Evolutionary conservation across 1,284 basidiomycete genomes (phyloP).

Genomic region (Ganoderma leucocontextum): DNA sequence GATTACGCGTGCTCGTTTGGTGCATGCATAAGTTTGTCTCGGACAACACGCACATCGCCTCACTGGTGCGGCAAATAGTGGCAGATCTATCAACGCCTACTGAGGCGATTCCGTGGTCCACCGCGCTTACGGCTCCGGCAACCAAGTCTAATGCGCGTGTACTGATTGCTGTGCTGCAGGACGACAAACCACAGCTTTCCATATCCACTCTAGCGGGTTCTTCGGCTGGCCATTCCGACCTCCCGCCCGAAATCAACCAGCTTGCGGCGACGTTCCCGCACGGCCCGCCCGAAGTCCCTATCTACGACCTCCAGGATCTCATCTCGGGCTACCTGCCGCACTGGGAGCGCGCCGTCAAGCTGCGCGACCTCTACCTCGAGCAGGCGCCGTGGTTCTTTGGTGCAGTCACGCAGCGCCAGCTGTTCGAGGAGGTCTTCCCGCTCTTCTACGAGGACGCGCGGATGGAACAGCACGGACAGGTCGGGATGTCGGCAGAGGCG

Average conservation of each 20-base stretch:
- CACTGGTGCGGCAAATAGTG: too few relatives aligned
- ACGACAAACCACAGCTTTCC: constrained; percentile 29
- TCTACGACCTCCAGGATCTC: constrained; percentile 53
- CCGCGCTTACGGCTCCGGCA: neutral
- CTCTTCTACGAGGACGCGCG: constrained; percentile 64
- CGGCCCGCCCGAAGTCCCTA: constrained; percentile 40
- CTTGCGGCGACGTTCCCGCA: constrained; percentile 66
- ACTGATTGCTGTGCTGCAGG: constrained; percentile 22
- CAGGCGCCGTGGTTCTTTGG: constrained; percentile 82
- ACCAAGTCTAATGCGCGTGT: neutral
- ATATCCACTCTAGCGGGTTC: constrained; percentile 13
- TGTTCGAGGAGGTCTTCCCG: constrained; percentile 71
- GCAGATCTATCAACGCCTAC: too few relatives aligned
- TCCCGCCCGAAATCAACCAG: constrained; percentile 47
- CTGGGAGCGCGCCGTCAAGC: constrained; percentile 60
- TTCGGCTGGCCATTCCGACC: constrained; percentile 15
- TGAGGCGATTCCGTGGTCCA: neutral
- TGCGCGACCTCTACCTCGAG: constrained; percentile 71
- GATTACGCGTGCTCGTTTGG: too few relatives aligned
- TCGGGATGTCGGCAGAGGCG: constrained; percentile 27
- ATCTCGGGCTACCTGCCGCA: constrained; percentile 60
- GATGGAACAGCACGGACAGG: constrained; percentile 17
- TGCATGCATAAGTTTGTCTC: too few relatives aligned
- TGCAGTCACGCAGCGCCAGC: constrained; percentile 65
- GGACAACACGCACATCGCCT: too few relatives aligned